Evolutionary conservation across 2,329 filamentous ascomycete genomes (phyloP).

Genomic region (Orbilia oligospora): DNA sequence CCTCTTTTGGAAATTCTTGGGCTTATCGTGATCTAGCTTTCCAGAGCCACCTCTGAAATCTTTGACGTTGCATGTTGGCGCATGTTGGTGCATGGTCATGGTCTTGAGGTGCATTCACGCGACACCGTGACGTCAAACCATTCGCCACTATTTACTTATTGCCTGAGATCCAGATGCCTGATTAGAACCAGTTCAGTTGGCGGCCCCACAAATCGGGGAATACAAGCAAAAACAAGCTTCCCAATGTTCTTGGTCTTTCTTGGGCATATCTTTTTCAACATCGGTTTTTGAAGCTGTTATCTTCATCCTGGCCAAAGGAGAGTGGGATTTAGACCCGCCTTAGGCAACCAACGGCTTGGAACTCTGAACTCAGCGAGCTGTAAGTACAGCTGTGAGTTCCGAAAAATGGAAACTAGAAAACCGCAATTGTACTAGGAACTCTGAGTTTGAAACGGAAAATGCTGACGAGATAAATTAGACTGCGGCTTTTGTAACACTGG

Average conservation of each 20-base stretch:
- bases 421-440: not conserved
- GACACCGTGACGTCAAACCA: constrained; percentile 15
- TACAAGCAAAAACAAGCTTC: constrained; percentile 36
- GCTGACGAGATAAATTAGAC: not conserved
- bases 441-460: not conserved
- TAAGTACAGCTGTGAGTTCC: too few relatives aligned
- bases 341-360: too few relatives aligned
- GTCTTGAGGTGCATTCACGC: not conserved
- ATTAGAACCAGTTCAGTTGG: not conserved
- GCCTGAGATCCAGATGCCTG: not conserved
- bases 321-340: too few relatives aligned
- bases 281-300: not conserved
- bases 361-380: too few relatives aligned
- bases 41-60: too few relatives aligned
- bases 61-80: too few relatives aligned
- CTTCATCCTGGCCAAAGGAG: too few relatives aligned
- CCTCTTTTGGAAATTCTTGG: too few relatives aligned
- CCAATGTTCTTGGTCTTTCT: constrained; percentile 10
- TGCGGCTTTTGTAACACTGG: constrained; percentile 5
- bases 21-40: too few relatives aligned
- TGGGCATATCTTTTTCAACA: not conserved
- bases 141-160: not conserved
- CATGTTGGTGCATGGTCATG: not conserved
- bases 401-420: not conserved
- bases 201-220: not conserved